A percentile compares a stretch with the other conserved stretches of the same genome.
phyloP scores from a whole-genome alignment of 345 rosid genomes.

The Corchorus capsularis region DNA sequence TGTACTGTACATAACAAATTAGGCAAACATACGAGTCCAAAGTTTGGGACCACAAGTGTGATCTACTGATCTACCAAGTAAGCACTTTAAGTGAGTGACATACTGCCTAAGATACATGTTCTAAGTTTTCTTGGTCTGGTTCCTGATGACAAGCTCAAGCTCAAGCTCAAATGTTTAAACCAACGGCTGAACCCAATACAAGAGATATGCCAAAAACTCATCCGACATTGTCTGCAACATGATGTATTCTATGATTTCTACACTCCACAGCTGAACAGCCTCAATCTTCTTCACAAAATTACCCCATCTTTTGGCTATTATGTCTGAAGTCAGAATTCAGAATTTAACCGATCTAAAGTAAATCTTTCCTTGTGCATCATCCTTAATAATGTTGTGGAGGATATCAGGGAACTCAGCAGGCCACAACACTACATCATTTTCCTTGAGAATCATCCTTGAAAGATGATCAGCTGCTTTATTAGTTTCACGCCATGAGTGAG shows the following conservation, averaged over 20 bases:
- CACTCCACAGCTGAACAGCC: neutral
- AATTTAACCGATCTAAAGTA: slow-evolving; percentile 28
- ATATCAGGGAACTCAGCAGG: slow-evolving; percentile 35
- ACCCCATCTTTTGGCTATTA: neutral
- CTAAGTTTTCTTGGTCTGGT: no score
- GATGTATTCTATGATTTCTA: neutral
- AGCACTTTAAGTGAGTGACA: no score
- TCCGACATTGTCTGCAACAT: no score
- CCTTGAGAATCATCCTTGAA: slow-evolving; percentile 29
- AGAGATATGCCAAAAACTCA: no score
- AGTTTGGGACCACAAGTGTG: no score
- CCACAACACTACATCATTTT: slow-evolving; percentile 34
- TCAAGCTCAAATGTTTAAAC: no score
- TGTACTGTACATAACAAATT: no score
- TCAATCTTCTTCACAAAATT: neutral
- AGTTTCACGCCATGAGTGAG: slow-evolving; percentile 45
- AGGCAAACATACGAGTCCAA: no score
- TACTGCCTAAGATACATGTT: no score
- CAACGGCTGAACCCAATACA: no score
- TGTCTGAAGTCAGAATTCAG: neutral
- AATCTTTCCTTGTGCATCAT: slow-evolving; percentile 36
- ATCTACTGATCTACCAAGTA: no score
- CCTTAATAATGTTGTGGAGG: slow-evolving; percentile 34
- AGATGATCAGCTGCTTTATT: slow-evolving; percentile 45
- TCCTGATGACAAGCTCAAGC: no score